Conservation (phyloP, 192 early-diverging fungal species). For the Rhizophagus sp. region DNA sequence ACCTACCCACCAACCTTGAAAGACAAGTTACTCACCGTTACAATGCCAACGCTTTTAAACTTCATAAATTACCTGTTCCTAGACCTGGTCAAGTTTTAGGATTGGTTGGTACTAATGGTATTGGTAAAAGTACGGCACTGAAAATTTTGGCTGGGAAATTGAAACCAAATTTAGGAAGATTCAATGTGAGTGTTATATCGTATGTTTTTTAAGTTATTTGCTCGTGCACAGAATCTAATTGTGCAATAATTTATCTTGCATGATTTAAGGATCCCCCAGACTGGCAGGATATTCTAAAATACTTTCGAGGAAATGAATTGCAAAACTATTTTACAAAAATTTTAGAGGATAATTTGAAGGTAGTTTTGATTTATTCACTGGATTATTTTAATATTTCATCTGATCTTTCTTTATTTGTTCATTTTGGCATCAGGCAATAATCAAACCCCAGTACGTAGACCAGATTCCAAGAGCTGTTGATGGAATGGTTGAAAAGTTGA, state of each 20-base stretch:
- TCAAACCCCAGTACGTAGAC: constrained; percentile 97
- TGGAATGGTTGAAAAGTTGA: constrained; percentile 74
- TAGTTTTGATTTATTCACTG: constrained; percentile 13
- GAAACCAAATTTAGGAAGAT: constrained; percentile 95
- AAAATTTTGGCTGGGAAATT: constrained; percentile 91
- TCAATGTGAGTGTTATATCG: constrained; percentile 43
- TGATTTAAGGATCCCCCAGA: constrained; percentile 69
- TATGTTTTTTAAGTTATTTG: background rate
- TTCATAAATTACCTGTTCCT: constrained; percentile 93
- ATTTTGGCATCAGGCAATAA: constrained; percentile 61
- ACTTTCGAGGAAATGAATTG: constrained; percentile 96
- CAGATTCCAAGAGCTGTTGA: constrained; percentile 78
- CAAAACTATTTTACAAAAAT: constrained; percentile 99
- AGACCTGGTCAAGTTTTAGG: constrained; percentile 96
- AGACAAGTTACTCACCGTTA: constrained; percentile 96
- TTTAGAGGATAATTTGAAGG: constrained; percentile 91
- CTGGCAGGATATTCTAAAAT: constrained; percentile 94
- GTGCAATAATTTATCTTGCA: background rate
- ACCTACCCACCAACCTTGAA: constrained; percentile 94
- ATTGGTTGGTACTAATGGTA: constrained; percentile 96
- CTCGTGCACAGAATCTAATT: background rate
- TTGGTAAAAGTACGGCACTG: constrained; percentile 92
- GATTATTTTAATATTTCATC: background rate
- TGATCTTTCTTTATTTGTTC: background rate
- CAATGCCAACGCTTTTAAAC: constrained; percentile 96